Percentiles rank a stretch among this genome's conserved stretches.
These are phyloP conservation scores for Ceratobasidium sp. DNA, from an alignment of 1,284 basidiomycete species.

Conservation along the genomic window DNA sequence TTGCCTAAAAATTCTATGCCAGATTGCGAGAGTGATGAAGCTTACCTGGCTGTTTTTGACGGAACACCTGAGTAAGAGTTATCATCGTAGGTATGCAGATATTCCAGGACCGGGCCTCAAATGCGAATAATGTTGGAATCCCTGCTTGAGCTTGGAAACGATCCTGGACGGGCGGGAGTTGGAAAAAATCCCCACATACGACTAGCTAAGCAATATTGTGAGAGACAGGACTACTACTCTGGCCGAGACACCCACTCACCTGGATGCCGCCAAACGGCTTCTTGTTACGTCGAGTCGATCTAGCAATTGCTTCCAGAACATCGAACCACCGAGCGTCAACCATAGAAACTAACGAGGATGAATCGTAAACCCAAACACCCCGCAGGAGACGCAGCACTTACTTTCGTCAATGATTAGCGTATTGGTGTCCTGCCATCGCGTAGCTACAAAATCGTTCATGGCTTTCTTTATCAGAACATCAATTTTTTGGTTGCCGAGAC, in stretches of 20 bases:
- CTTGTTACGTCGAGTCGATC: conserved; percentile 67
- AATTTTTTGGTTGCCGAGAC: conserved; percentile 77
- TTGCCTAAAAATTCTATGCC: too few relatives aligned
- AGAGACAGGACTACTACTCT: conserved; percentile 26
- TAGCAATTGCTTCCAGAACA: conserved; percentile 78
- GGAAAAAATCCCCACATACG: conserved; percentile 92
- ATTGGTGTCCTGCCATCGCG: conserved; percentile 77
- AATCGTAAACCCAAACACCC: conserved; percentile 4
- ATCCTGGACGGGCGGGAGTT: conserved; percentile 88
- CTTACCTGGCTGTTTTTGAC: conserved; percentile 55
- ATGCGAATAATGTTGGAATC: conserved; percentile 68
- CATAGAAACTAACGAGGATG: conserved; percentile 83
- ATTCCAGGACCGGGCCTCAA: conserved; percentile 83
- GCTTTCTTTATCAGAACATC: conserved; percentile 75
- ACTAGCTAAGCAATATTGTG: conserved; percentile 64
- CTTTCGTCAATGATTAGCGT: conserved; percentile 96
- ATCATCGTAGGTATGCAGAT: conserved; percentile 65
- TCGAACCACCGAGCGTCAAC: conserved; percentile 94
- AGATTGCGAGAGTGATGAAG: too few relatives aligned
- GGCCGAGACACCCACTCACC: conserved; percentile 57
- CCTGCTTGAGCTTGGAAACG: conserved; percentile 53
- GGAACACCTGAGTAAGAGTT: conserved; percentile 72
- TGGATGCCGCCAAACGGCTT: conserved; percentile 96
- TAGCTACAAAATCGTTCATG: conserved; percentile 70
- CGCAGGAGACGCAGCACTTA: conserved; percentile 52